A percentile compares a stretch with the other conserved stretches of the same genome.
Evolutionary conservation across 2,329 filamentous ascomycete genomes (phyloP).

Genomic region (Penicillium verrucosum): DNA sequence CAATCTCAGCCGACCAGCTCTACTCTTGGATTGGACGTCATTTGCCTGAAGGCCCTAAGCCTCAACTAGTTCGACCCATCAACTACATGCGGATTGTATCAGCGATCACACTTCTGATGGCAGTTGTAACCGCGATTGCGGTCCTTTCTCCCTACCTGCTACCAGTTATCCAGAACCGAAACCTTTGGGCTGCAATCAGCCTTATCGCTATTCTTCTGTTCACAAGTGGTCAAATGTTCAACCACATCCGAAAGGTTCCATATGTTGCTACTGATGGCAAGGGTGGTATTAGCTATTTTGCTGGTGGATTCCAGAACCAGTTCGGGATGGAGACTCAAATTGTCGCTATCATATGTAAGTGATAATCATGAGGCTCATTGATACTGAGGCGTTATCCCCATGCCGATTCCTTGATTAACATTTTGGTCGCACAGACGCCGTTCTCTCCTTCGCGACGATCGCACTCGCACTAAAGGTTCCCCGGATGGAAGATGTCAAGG

Average conservation of each 20-base stretch:
- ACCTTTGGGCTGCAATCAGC: constrained; percentile 87
- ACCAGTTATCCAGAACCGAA: constrained; percentile 82
- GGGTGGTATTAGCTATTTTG: constrained; percentile 87
- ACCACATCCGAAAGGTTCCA: constrained; percentile 92
- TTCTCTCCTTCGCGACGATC: constrained; percentile 86
- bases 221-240: constrained; percentile 98
- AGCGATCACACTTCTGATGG: constrained; percentile 66
- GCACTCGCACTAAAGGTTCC: constrained; percentile 89
- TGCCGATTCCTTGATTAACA: constrained; percentile 12
- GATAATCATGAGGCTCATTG: constrained; percentile 10
- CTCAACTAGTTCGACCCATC: constrained; percentile 74
- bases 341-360: constrained; percentile 86
- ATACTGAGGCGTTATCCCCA: not conserved
- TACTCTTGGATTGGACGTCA: constrained; percentile 76
- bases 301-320: constrained; percentile 87
- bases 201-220: constrained; percentile 88
- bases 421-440: constrained; percentile 54
- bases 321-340: constrained; percentile 95
- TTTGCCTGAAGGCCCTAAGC: constrained; percentile 73
- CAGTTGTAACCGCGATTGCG: constrained; percentile 63
- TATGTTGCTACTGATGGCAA: constrained; percentile 83
- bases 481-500: constrained; percentile 71
- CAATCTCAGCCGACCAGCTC: constrained; percentile 71
- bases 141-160: constrained; percentile 75
- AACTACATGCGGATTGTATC: constrained; percentile 77